Base-by-base conservation (phyloP, 306 rosid genomes). In the Castanopsis chinensis region DNA sequence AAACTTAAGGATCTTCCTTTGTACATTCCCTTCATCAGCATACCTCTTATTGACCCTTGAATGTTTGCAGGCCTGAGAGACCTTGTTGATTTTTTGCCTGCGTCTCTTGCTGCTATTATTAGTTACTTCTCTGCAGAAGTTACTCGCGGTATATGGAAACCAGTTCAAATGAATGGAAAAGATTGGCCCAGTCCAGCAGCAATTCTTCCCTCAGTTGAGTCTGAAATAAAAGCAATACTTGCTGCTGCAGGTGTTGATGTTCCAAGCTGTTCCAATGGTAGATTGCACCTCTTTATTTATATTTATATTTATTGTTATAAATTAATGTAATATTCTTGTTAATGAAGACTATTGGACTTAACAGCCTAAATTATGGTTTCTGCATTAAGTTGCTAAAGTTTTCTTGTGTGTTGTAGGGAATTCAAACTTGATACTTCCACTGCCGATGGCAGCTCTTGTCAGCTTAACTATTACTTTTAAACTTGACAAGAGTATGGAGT, bases 121-220 rank as follows among this genome's bases (percentile, higher is more conserved):
- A 90, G 92, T 78, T 92, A 89, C 86, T 92, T 92, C 87, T 78
- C 93, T 52, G 90, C 96, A 77, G 97, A 92, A 89, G 86, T 90
- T 72, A 90, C 92, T 57, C 89, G 92, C 30, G 97, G 97, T 56
- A 87, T 92, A 76, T 92, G 97, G 97, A 92, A 90, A 81, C 84
- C 79, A 35, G 97, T 86, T 83, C 83, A 87, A 49, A 92, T 92
- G 97, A 92, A 92, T 86, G 97, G 96, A 90, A 85, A 60, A 32
- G 97, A 92, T 71, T 92, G 97, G 97, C 97, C 97, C 33, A 92
- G 96, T 86, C 97, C 96, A 72, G 92, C 93, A 10, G 90, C 88
- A 57, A 82, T 80, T 80, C 89, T 92, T 79, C 88, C 49, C 69
- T 78, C 86, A 6, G 79, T 92, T 52, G 92, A 89, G 78, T 85